phyloP scores from a whole-genome alignment of 805 yeast genomes.

The Wickerhamomyces queroliae region DNA sequence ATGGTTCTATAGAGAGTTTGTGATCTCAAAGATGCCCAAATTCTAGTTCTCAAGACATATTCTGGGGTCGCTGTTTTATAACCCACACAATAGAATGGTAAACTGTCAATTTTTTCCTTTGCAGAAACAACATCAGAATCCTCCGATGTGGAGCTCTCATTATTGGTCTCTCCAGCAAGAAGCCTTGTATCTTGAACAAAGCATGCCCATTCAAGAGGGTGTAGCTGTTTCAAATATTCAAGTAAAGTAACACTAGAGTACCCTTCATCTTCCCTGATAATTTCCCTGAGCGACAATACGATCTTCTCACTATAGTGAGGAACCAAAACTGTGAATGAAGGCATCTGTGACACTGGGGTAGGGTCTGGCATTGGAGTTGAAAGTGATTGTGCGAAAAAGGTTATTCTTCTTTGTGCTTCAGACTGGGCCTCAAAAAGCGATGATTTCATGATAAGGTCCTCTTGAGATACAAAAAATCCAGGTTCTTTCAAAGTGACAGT shows the following conservation, averaged over 20 bases:
- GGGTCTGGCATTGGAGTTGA: slow-evolving; percentile 83
- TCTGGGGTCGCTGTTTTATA: slow-evolving; percentile 57
- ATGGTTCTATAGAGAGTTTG: slow-evolving; percentile 73
- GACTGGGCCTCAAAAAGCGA: slow-evolving; percentile 55
- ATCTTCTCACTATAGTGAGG: slow-evolving; percentile 89
- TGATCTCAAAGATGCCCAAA: slow-evolving; percentile 72
- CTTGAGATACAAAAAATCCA: slow-evolving; percentile 73
- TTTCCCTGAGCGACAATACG: slow-evolving; percentile 66
- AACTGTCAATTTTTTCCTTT: slow-evolving; percentile 32
- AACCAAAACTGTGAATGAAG: slow-evolving; percentile 74
- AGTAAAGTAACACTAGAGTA: slow-evolving; percentile 56
- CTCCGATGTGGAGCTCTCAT: slow-evolving; percentile 9
- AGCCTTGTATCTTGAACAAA: slow-evolving; percentile 63
- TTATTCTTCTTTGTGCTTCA: slow-evolving; percentile 78
- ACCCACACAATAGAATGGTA: slow-evolving; percentile 61
- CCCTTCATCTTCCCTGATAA: slow-evolving; percentile 65
- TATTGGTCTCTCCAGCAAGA: slow-evolving; percentile 43
- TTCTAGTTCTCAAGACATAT: slow-evolving; percentile 54
- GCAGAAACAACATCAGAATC: slow-evolving; percentile 9
- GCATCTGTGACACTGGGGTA: slow-evolving; percentile 61
- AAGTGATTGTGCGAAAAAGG: slow-evolving; percentile 85
- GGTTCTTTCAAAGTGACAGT: slow-evolving; percentile 58
- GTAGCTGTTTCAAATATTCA: slow-evolving; percentile 62
- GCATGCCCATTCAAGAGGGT: slow-evolving; percentile 63
- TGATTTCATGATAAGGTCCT: slow-evolving; percentile 61